Percentiles rank a stretch among this genome's conserved stretches.
Conservation (phyloP, 495 filamentous ascomycete species). For the Aspergillus affinis region DNA sequence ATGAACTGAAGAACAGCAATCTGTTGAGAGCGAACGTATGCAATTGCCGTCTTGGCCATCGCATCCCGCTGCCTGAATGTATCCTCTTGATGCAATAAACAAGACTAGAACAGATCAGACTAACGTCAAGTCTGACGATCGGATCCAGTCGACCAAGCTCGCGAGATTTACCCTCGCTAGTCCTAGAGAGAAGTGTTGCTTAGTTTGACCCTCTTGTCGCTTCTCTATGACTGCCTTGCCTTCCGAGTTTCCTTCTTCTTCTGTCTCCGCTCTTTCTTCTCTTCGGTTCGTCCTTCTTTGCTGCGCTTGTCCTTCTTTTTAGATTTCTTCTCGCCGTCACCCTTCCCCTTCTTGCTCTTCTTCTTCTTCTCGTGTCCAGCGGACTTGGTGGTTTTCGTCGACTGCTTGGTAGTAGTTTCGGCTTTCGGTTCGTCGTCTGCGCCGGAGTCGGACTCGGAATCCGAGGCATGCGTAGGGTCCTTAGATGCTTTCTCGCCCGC, state of each 20-base stretch:
- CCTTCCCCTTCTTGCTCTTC: conserved; percentile 12
- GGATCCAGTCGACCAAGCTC: conserved; percentile 8
- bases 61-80: conserved; percentile 9
- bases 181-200: neutral
- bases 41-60: no score
- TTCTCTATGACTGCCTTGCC: conserved; percentile 22
- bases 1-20: neutral
- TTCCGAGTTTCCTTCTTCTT: conserved; percentile 40
- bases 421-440: conserved; percentile 21
- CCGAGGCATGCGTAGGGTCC: conserved; percentile 20
- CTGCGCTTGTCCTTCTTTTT: conserved; percentile 32
- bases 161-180: neutral
- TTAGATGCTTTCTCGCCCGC: conserved; percentile 18
- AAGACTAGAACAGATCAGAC: neutral
- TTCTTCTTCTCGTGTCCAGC: conserved; percentile 8
- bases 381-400: conserved; percentile 4
- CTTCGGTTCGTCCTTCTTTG: conserved; percentile 27
- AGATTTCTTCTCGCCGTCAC: conserved; percentile 24
- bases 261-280: conserved; percentile 38
- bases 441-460: conserved; percentile 28
- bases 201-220: neutral
- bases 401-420: conserved; percentile 6
- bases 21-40: neutral
- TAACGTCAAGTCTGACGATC: neutral
- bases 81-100: neutral